Percentiles rank a stretch among this genome's conserved stretches.
phyloP scores from a whole-genome alignment of 1,139 yeast genomes.

The Hemisphaericaspora subhashii region DNA sequence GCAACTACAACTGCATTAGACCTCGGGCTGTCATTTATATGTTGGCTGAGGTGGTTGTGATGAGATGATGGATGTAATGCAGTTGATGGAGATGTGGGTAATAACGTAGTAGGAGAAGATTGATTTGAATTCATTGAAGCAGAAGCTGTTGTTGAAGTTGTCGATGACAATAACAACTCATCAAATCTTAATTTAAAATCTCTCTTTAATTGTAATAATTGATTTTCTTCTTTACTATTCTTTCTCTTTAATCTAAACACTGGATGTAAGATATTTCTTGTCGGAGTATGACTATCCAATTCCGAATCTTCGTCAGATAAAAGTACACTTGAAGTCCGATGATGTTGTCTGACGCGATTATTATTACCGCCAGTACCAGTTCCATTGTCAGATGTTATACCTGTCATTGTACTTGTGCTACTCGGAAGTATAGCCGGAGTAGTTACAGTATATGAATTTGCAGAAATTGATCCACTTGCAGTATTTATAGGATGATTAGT shows the following conservation, averaged over 20 bases:
- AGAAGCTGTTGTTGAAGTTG: too few species aligned
- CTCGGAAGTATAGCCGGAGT: slow-evolving; percentile 2
- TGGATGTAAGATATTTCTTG: slow-evolving; percentile 20
- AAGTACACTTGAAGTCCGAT: slow-evolving; percentile 18
- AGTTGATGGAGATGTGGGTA: slow-evolving; percentile 11
- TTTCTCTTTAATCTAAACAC: slow-evolving; percentile 18
- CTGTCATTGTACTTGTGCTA: neutral
- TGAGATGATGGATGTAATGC: slow-evolving; percentile 24
- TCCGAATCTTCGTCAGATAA: slow-evolving; percentile 41
- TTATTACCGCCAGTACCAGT: neutral
- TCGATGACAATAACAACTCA: slow-evolving; percentile 11
- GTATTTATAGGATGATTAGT: neutral
- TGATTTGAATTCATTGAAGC: too few species aligned
- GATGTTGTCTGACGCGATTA: slow-evolving; percentile 1
- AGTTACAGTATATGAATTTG: slow-evolving; percentile 6
- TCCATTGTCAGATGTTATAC: slow-evolving; percentile 4
- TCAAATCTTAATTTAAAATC: slow-evolving; percentile 36
- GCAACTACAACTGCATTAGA: slow-evolving; percentile 3
- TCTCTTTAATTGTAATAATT: slow-evolving; percentile 19
- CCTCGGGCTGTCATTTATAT: slow-evolving; percentile 15
- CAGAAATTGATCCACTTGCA: neutral
- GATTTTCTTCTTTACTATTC: slow-evolving; percentile 8
- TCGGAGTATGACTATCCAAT: slow-evolving; percentile 20
- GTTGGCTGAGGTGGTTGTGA: slow-evolving; percentile 20
- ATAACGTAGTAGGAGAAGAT: slow-evolving; percentile 9